phyloP scores from a whole-genome alignment of 805 yeast genomes.

The Candida peoriensis region DNA sequence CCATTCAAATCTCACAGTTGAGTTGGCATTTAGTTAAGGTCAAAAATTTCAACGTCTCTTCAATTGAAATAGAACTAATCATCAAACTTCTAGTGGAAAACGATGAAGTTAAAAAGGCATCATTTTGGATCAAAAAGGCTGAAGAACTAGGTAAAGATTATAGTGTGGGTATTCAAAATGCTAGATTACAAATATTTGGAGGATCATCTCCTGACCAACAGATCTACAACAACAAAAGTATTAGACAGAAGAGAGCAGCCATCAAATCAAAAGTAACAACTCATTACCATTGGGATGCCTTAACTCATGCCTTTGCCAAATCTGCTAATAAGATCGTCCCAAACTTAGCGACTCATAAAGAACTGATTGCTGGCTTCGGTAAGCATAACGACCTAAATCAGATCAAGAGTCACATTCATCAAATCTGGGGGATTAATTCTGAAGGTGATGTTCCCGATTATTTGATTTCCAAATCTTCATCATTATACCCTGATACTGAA shows the following conservation, averaged over 20 bases:
- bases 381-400: conserved; percentile 14
- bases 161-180: conserved; percentile 11
- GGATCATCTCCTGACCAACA: conserved; percentile 11
- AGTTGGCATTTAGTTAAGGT: background rate
- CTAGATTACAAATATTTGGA: conserved; percentile 14
- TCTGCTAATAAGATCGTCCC: conserved; percentile 8
- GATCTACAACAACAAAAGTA: background rate
- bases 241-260: background rate
- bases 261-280: background rate
- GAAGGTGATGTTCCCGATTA: conserved; percentile 4
- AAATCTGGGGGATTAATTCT: conserved; percentile 19
- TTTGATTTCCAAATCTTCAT: conserved; percentile 7
- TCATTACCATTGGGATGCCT: background rate
- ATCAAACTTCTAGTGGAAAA: conserved; percentile 1
- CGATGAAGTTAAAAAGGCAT: conserved; percentile 5
- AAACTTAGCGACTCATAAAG: conserved; percentile 17
- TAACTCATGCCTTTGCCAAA: conserved; percentile 7
- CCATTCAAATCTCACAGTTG: conserved; percentile 3
- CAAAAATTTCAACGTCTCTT: conserved; percentile 3
- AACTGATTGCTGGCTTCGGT: conserved; percentile 19
- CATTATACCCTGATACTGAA: conserved; percentile 18
- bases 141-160: conserved; percentile 1
- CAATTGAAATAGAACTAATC: conserved; percentile 4
- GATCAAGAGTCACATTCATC: conserved; percentile 14
- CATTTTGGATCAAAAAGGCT: conserved; percentile 4